Conservation (phyloP, 768 basidiomycete genomes). For the Agrocybe pediades region DNA sequence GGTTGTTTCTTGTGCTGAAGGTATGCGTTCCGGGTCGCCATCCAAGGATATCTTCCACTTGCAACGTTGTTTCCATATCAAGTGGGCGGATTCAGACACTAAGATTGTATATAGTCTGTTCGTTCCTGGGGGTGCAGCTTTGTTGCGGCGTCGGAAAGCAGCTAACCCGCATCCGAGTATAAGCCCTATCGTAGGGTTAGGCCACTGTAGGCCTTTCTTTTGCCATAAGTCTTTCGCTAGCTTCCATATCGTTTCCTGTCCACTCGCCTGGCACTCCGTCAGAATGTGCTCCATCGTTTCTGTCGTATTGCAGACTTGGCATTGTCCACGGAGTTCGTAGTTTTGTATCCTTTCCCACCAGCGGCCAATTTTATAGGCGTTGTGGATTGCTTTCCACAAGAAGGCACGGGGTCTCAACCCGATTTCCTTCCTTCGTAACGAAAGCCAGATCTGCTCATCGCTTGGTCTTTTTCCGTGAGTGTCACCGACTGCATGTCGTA, state of each 20-base stretch:
- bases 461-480: not conserved
- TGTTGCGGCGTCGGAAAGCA: not conserved
- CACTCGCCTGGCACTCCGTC: constrained; percentile 20
- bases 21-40: not conserved
- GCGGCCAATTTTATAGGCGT: constrained; percentile 20
- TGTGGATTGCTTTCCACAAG: constrained; percentile 25
- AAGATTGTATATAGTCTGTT: constrained; percentile 23
- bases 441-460: not conserved
- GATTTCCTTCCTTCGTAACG: not conserved
- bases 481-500: not conserved
- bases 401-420: constrained; percentile 8
- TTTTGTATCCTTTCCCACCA: constrained; percentile 25
- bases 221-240: constrained; percentile 17
- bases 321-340: constrained; percentile 10
- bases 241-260: constrained; percentile 24
- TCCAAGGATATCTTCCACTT: constrained; percentile 23
- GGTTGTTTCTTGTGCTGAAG: constrained; percentile 5
- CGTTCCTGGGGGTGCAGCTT: not conserved
- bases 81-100: constrained; percentile 27
- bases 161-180: constrained; percentile 19
- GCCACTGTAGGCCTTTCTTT: constrained; percentile 1
- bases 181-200: constrained; percentile 10
- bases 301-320: constrained; percentile 10
- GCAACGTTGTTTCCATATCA: constrained; percentile 31
- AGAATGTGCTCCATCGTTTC: constrained; percentile 32